Evolutionary conservation across 257 asterid genomes (phyloP).

Genomic region (Nicotiana knightiana): DNA sequence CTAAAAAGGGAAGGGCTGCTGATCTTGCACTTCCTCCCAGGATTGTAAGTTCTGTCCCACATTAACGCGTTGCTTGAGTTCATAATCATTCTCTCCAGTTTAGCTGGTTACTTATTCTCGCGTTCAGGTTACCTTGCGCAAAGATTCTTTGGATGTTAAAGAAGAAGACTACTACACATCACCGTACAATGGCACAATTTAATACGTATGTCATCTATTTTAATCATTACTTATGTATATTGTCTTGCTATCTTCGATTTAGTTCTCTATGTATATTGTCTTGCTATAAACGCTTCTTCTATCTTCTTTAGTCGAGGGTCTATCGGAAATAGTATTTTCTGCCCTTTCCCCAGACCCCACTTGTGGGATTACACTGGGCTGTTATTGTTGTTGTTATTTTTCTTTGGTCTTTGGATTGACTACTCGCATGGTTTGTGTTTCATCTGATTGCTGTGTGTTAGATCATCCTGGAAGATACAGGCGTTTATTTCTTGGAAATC

Average conservation of each 20-base stretch:
- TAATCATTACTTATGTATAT: background rate
- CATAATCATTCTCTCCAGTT: conserved; percentile 1
- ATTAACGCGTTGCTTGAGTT: background rate
- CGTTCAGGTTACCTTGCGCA: conserved; percentile 64
- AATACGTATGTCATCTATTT: conserved; percentile 53
- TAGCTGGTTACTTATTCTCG: conserved; percentile 2
- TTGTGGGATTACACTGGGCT: no score
- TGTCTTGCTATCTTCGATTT: no score
- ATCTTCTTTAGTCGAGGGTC: no score
- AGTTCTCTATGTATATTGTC: no score
- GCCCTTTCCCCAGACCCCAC: no score
- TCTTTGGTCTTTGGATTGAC: background rate
- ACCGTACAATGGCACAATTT: conserved; percentile 79
- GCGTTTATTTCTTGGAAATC: background rate
- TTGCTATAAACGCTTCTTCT: no score
- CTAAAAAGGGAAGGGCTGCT: conserved; percentile 97
- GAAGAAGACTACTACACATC: conserved; percentile 93
- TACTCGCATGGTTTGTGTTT: background rate
- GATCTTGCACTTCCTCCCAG: conserved; percentile 95
- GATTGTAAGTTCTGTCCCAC: conserved; percentile 46
- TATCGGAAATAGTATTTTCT: no score
- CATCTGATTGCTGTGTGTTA: background rate
- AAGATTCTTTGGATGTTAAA: conserved; percentile 70
- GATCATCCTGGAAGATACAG: background rate
- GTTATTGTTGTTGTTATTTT: background rate